phyloP scores from a whole-genome alignment of 768 basidiomycete genomes.

The Cystofilobasidium ferigula region DNA sequence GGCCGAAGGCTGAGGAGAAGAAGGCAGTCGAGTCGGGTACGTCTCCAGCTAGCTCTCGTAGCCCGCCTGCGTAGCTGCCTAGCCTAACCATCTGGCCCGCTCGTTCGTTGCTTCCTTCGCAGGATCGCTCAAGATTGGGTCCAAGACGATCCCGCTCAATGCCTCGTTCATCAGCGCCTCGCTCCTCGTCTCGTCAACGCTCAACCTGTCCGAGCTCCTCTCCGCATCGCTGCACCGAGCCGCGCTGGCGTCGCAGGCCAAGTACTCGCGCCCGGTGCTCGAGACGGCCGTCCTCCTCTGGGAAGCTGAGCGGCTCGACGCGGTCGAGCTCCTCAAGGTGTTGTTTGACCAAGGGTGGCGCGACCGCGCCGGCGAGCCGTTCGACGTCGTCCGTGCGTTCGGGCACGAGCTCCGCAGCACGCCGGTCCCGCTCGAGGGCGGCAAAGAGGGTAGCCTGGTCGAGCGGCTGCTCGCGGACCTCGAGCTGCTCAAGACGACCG shows the following conservation, averaged over 20 bases:
- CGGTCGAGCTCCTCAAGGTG: constrained; percentile 59
- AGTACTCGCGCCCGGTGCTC: constrained; percentile 47
- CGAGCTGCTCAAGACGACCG: constrained; percentile 48
- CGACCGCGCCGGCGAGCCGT: constrained; percentile 26
- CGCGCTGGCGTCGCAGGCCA: constrained; percentile 39
- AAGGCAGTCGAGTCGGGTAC: constrained; percentile 32
- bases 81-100: not conserved
- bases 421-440: constrained; percentile 23
- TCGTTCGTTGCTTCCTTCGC: constrained; percentile 6
- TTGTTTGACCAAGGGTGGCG: constrained; percentile 51
- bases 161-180: constrained; percentile 66
- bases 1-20: constrained; percentile 28
- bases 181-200: constrained; percentile 66
- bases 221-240: constrained; percentile 42
- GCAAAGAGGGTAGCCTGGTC: constrained; percentile 43
- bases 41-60: not conserved
- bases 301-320: constrained; percentile 57
- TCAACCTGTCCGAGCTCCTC: constrained; percentile 72
- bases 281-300: constrained; percentile 46
- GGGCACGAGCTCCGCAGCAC: constrained; percentile 24
- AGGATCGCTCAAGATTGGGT: constrained; percentile 39
- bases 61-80: too few species aligned
- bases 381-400: constrained; percentile 40
- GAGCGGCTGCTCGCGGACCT: constrained; percentile 53
- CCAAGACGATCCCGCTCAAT: constrained; percentile 61